These are phyloP conservation scores for Begonia fuchsioides DNA, from an alignment of 306 rosid species.

Conservation along the genomic window DNA sequence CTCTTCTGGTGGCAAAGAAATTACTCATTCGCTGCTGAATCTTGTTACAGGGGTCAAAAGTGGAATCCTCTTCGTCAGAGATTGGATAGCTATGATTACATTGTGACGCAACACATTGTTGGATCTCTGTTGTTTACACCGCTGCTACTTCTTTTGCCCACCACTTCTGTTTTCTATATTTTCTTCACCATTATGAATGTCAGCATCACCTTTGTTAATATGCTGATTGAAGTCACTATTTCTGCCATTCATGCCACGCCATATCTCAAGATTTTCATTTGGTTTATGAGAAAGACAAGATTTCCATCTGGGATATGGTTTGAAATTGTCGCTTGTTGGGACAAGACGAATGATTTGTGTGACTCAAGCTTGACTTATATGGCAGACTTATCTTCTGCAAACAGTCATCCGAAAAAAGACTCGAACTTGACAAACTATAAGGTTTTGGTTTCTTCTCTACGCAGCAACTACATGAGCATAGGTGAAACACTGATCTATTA, in stretches of 20 bases:
- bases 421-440: constrained; percentile 21
- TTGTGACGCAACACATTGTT: constrained; percentile 77
- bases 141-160: constrained; percentile 69
- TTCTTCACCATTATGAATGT: constrained; percentile 68
- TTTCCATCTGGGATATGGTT: constrained; percentile 92
- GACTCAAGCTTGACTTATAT: constrained; percentile 10
- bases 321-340: constrained; percentile 40
- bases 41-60: constrained; percentile 73
- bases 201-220: constrained; percentile 42
- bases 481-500: constrained; percentile 41
- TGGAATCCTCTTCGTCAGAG: constrained; percentile 94
- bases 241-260: constrained; percentile 82
- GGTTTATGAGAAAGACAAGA: constrained; percentile 54
- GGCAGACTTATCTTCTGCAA: constrained; percentile 18
- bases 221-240: constrained; percentile 48
- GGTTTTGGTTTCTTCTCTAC: constrained; percentile 59
- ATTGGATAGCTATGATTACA: constrained; percentile 85
- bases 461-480: constrained; percentile 62
- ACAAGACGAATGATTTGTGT: constrained; percentile 15
- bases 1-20: neutral
- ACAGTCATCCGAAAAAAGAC: constrained; percentile 20
- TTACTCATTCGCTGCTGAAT: constrained; percentile 14
- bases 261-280: constrained; percentile 47
- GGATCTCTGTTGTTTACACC: constrained; percentile 86
- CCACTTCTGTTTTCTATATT: constrained; percentile 79